Base-by-base conservation (phyloP, 2,329 filamentous ascomycete species). In the Pseudocercospora musae region DNA sequence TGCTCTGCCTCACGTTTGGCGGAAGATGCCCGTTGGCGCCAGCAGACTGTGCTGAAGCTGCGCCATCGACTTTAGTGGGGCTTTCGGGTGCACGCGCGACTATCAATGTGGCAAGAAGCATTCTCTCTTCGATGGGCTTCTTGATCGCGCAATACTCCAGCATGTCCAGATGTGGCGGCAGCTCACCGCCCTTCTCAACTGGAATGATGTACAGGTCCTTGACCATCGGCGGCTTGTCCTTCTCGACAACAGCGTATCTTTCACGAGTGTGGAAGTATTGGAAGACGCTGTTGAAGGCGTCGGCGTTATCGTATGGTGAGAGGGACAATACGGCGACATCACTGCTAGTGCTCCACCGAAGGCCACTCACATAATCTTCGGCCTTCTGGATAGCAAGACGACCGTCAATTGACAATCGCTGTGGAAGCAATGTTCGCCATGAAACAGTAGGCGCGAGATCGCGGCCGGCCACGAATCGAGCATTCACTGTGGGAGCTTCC, bases 141-240 rank as follows among this genome's bases (percentile, higher is more conserved):
- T 93, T 90, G 31, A 97, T 85, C 29, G 86, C 85, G 74, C 93
- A 93, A 69, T 94, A 89, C 66, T 91, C 88, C n/a, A 98, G 84
- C 71, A 96, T 90, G 64, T 92, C 85, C 75, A 97, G 87, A 70
- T 97, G 96, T 65, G 93, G 90, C 0, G 95, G 94, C 48, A 94
- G 85, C 54, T 79, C 78, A 33, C 78, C 79, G 33, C 91, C 92
- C 4, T 87, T 84, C 31, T 92, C 86, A 4, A 98, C 86, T 0
- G 95, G 94, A 9, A 97, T 89, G 31, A 98, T 84, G 75, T 98
- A 98, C 1, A 93, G 91, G 73, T 98, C 94, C 63, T 92, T 89
- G 54, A 97, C 89, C 63, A 92, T 89, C 0, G 58, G 53, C 20
- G 73, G 73, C 67, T 73, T 74, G 49, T 73, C 70, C 72, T 94